Base-by-base conservation (phyloP, 805 yeast species). In the Blastobotrys attinorum region DNA sequence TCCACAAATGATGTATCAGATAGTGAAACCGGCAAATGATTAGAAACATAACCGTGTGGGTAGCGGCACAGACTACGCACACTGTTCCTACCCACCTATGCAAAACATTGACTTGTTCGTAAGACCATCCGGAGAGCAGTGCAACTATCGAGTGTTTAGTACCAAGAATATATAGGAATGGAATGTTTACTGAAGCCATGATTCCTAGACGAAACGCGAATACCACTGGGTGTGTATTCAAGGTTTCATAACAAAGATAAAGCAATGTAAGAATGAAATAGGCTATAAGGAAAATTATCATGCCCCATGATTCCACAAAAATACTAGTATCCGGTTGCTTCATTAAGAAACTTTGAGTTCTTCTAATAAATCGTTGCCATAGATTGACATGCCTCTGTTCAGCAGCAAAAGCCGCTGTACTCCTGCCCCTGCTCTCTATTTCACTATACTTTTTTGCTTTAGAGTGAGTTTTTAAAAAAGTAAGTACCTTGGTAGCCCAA, bases 21-120 rank as follows among this genome's bases (percentile, higher is more conserved):
- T 50, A 54, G 18, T 22, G 33, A 15, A 40, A 22, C n/a, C 42
- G 31, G 43, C 54, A 54, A 43, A 48, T 52, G 25, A 27, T 38
- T 10, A 44, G 25, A 29, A 54, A 54, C 6, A 51, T 34, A 4
- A 36, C 42, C 2, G 53, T 25, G 37, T 54, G 58, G 21, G 39
- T 17, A 13, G 46, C n/a, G 2, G 45, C 37, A 3, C 51, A 25
- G 20, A 40, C 15, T 7, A 54, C 47, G 31, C 50, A 42, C 10
- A 48, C 27, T 2, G 35, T 34, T 13, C 72, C 74, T 17, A 58
- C 61, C 38, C 56, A 65, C 45, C 70, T 69, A 50, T 70, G 75
- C 41, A 63, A 52, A 27, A 59, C 60, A 46, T 70, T 70, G 45
- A 70, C 55, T 48, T 69, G 69, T 48, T 70, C 75, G 50, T 70